Evolutionary conservation across 306 rosid species (phyloP), one percentile per base, ranked within the genome.

Genomic region (Spatholobus suberectus): DNA sequence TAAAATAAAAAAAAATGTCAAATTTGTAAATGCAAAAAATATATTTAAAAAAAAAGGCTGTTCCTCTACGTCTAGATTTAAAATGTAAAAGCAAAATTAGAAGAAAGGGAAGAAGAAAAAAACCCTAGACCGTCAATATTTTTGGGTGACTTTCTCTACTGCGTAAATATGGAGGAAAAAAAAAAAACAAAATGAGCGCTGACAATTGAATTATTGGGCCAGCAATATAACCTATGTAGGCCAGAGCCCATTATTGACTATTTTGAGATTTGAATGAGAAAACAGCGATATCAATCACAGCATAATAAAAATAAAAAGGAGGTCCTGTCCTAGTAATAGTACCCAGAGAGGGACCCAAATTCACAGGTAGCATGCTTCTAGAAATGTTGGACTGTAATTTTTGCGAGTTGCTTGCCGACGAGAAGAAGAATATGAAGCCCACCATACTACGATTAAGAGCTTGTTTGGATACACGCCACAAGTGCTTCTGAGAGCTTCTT

Each of bases 141-240:
- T 72, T 72, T 73, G 46, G 47, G 40, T 1, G 38, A 27, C 20
- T 27, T 59, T 62, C 41, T 66, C n/a, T 4, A 66, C 15, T 35
- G 26, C 9, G 1, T 3, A 67, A 4, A 18, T 3, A n/a, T 34
- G 46, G 46, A 35, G 17, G 1, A 3, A 40, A 20, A 20, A 9
- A 20, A 4, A 37, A 1, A 4, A n/a, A n/a, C n/a, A n/a, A n/a
- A n/a, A n/a, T n/a, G n/a, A 7, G 8, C 35, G 1, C 52, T 11
- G 54, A 12, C 2, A 40, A 21, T 12, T 67, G 17, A 47, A 38
- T 9, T 35, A 44, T 47, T 83, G 87, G 83, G 83, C 87, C 70
- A 51, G 29, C 8, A 11, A 35, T n/a, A 12, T 35, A 7, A 47
- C 61, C 17, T 3, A 37, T 10, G 52, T 78, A 69, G 82, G 59